Conservation (phyloP, 495 filamentous ascomycete species). For the Parmelia sp. region DNA sequence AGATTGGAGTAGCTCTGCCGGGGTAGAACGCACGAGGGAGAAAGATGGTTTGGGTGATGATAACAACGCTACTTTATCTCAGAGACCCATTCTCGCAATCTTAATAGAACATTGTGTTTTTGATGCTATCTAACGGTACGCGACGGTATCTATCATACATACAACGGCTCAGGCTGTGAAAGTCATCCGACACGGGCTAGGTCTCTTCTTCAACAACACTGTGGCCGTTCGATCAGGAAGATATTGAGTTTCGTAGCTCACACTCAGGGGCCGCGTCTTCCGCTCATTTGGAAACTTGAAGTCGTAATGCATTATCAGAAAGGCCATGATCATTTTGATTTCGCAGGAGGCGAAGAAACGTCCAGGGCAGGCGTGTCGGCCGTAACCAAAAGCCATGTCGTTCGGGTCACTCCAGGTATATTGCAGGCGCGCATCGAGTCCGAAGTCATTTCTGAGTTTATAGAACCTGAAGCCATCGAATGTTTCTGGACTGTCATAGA, state of each 20-base stretch:
- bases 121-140: background rate
- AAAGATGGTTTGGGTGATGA: no score
- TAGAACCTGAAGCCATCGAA: conserved; percentile 14
- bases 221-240: conserved; percentile 5
- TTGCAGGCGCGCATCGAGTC: conserved; percentile 4
- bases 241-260: background rate
- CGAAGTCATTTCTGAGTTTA: conserved; percentile 14
- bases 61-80: no score
- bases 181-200: background rate
- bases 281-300: conserved; percentile 29
- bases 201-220: conserved; percentile 5
- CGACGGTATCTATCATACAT: no score
- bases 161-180: background rate
- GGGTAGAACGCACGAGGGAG: no score
- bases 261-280: conserved; percentile 25
- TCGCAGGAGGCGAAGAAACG: conserved; percentile 27
- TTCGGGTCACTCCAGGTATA: background rate
- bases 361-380: conserved; percentile 25
- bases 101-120: background rate
- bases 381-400: conserved; percentile 23
- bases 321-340: conserved; percentile 29
- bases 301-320: conserved; percentile 28
- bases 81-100: no score
- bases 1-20: no score
- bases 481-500: conserved; percentile 4